These are phyloP conservation scores for Diaporthe sp. DNA, from an alignment of 2,329 filamentous ascomycete species.

Conservation along the genomic window DNA sequence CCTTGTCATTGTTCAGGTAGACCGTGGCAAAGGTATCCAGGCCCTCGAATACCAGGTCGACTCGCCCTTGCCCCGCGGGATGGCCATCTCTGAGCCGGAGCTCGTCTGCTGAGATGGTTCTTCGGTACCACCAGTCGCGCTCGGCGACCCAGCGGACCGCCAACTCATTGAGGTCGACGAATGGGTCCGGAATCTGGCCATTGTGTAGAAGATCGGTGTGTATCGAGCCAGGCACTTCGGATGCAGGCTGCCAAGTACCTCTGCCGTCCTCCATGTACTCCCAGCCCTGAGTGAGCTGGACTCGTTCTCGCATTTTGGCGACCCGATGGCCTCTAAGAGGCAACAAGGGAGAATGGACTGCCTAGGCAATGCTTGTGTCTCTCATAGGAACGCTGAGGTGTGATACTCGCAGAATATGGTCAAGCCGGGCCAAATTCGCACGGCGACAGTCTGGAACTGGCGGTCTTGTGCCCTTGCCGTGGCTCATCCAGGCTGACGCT, in stretches of 20 bases:
- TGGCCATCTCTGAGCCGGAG: slow-evolving; percentile 45
- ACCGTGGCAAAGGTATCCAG: slow-evolving; percentile 84
- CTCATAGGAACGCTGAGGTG: neutral
- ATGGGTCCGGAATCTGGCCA: slow-evolving; percentile 74
- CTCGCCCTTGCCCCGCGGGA: slow-evolving; percentile 49
- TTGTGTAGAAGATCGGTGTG: slow-evolving; percentile 74
- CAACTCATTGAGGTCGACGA: slow-evolving; percentile 79
- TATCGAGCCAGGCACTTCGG: slow-evolving; percentile 74
- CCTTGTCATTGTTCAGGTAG: slow-evolving; percentile 71
- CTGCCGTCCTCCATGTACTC: slow-evolving; percentile 68
- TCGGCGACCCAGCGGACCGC: slow-evolving; percentile 82
- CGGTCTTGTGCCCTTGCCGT: neutral
- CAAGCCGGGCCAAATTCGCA: neutral
- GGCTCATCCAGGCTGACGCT: too few species aligned
- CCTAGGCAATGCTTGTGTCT: neutral
- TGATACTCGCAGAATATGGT: accelerated
- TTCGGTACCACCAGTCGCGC: slow-evolving; percentile 76
- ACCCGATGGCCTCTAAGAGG: neutral
- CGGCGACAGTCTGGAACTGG: neutral
- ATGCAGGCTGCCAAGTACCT: slow-evolving; percentile 63
- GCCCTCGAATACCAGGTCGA: slow-evolving; percentile 78
- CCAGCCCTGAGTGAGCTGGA: slow-evolving; percentile 67
- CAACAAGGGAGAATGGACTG: neutral
- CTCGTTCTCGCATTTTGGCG: slow-evolving; percentile 49
- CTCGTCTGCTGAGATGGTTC: slow-evolving; percentile 58